phyloP scores from a whole-genome alignment of 345 rosid species.

The Citrus mangshanensis region DNA sequence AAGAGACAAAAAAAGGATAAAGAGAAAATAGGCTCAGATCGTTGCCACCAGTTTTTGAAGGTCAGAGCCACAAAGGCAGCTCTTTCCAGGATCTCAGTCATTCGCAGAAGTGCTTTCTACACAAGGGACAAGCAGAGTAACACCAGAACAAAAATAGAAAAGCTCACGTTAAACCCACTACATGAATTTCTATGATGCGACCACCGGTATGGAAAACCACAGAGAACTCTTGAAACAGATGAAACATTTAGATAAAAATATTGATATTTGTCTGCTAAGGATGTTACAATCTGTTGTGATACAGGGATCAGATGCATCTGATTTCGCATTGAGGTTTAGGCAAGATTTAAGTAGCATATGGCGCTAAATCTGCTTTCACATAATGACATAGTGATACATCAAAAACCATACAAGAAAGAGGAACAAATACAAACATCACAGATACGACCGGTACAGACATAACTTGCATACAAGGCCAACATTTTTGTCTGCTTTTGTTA shows the following conservation, averaged over 20 bases:
- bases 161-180: not conserved
- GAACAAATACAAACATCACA: conserved; percentile 21
- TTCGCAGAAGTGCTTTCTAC: not conserved
- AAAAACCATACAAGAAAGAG: conserved; percentile 2
- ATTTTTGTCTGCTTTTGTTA: conserved; percentile 7
- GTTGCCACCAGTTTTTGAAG: no score
- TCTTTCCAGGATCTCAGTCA: not conserved
- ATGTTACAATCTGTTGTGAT: conserved; percentile 11
- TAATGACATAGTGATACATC: conserved; percentile 17
- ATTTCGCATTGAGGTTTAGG: not conserved
- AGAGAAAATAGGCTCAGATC: no score
- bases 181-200: not conserved
- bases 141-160: not conserved
- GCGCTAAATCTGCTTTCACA: conserved; percentile 37
- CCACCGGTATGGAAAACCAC: not conserved
- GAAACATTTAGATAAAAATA: conserved; percentile 1
- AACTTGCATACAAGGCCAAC: conserved; percentile 22
- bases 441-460: conserved; percentile 15
- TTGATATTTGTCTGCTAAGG: conserved; percentile 2
- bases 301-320: not conserved
- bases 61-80: not conserved
- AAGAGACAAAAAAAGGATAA: accelerated
- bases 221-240: not conserved
- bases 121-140: no score
- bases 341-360: not conserved